Evolutionary conservation across 2,329 filamentous ascomycete species (phyloP), one percentile per base, ranked within the genome.

Genomic region (Plenodomus tracheiphilus): DNA sequence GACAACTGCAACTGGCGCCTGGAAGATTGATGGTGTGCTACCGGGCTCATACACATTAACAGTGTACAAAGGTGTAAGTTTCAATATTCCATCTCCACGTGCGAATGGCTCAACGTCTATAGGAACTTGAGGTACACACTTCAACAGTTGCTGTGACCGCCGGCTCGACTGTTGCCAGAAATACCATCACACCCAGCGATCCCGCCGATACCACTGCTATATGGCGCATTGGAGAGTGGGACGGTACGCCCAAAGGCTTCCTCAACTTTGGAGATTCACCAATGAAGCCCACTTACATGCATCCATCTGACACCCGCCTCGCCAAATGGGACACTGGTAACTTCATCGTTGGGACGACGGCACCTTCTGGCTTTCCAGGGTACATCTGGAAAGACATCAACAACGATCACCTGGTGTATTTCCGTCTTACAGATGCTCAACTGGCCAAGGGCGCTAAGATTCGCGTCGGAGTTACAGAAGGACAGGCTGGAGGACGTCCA

Each of bases 11-110:
- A 47, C 68, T 57, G 39, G 62, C 10, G 72, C 73, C 5, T 87
- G 83, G 70, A 84, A 76, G 10, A 85, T 83, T 0, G 82, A 82
- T 1, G 74, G 78, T 47, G 85, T 86, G 79, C 83, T 83, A 49
- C 81, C 83, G 0, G 84, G 84, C 15, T 83, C 80, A 0, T 86
- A 86, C 68, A 85, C 81, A 19, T 81, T 85, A 78, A 79, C 82
- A 8, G 77, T 86, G 39, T 84, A 84, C 67, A 80, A 82, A 59
- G 77, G 73, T 19, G 53, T 56, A 51, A 43, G 53, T 45, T 8
- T 11, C 9, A n/a, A 4, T 10, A 30, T 1, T 11, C 11, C 1
- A 35, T 2, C 2, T 13, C 2, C 1, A n/a, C 20, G 11, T 25
- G 20, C 40, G 51, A 18, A 54, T 36, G 4, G 9, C 35, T 17